phyloP scores from a whole-genome alignment of 1,284 basidiomycete genomes.

The Flammula alnicola region DNA sequence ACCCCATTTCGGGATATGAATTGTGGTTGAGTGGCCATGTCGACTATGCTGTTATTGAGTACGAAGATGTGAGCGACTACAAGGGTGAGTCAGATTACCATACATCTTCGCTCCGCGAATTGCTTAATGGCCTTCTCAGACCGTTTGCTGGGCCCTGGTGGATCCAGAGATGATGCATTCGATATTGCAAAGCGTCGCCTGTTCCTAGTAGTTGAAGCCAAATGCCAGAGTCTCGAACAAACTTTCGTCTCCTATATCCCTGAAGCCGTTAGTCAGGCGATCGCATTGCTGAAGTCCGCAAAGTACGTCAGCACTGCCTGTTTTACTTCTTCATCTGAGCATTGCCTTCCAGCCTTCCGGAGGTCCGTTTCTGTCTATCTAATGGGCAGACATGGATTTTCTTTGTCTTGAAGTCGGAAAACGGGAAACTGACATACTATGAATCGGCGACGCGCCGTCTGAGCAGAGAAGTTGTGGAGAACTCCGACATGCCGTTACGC shows the following conservation, averaged over 20 bases:
- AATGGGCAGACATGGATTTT: conserved; percentile 30
- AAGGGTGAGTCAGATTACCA: conserved; percentile 23
- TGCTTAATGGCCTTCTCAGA: conserved; percentile 22
- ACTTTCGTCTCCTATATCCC: conserved; percentile 24
- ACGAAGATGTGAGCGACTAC: conserved; percentile 23
- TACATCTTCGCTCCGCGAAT: conserved; percentile 12
- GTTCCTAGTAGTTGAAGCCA: conserved; percentile 28
- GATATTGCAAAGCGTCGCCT: conserved; percentile 24
- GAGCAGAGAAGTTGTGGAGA: conserved; percentile 25
- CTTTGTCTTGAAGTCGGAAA: conserved; percentile 29
- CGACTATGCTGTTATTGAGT: conserved; percentile 26
- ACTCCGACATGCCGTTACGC: conserved; percentile 23
- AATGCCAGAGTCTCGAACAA: conserved; percentile 21
- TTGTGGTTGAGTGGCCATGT: conserved; percentile 28
- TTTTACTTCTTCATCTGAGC: conserved; percentile 20
- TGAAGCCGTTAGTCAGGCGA: conserved; percentile 32
- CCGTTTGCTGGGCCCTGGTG: conserved; percentile 27
- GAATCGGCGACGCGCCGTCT: conserved; percentile 24
- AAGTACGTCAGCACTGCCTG: conserved; percentile 22
- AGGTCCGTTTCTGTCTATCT: conserved; percentile 33
- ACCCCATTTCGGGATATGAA: conserved; percentile 24
- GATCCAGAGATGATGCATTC: conserved; percentile 27
- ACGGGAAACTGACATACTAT: conserved; percentile 28
- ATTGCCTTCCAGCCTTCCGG: conserved; percentile 25
- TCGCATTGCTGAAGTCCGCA: conserved; percentile 26